Percentiles rank a stretch among this genome's conserved stretches.
These are phyloP conservation scores for Purpureocillium takamizusanense DNA, from an alignment of 2,329 filamentous ascomycete species.

Conservation along the genomic window DNA sequence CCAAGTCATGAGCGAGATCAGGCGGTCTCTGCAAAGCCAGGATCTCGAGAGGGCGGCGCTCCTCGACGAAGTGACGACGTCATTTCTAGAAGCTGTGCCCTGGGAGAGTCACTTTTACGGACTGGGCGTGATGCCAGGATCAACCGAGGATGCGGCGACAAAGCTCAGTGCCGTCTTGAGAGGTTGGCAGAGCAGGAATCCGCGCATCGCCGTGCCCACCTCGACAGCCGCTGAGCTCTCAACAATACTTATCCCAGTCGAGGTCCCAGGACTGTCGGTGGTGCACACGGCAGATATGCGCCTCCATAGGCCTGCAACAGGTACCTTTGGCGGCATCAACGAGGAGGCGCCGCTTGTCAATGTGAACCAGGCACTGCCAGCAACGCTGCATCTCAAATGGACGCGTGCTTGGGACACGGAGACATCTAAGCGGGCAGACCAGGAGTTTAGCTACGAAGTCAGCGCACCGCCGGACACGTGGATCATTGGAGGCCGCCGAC, in stretches of 20 bases:
- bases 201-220: slow-evolving; percentile 16
- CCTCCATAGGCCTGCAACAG: slow-evolving; percentile 30
- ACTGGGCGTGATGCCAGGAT: slow-evolving; percentile 31
- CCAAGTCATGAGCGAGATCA: slow-evolving; percentile 34
- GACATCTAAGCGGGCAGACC: slow-evolving; percentile 29
- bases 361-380: slow-evolving; percentile 56
- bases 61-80: slow-evolving; percentile 40
- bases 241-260: slow-evolving; percentile 81
- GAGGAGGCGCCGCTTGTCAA: slow-evolving; percentile 36
- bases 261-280: slow-evolving; percentile 74
- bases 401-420: slow-evolving; percentile 53
- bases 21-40: slow-evolving; percentile 32
- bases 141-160: slow-evolving; percentile 19
- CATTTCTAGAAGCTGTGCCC: slow-evolving; percentile 31
- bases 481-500: slow-evolving; percentile 75
- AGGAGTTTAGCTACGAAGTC: slow-evolving; percentile 80
- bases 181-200: slow-evolving; percentile 21
- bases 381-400: slow-evolving; percentile 53
- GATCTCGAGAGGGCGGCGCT: slow-evolving; percentile 49
- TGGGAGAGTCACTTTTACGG: slow-evolving; percentile 44
- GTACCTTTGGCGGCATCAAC: slow-evolving; percentile 17
- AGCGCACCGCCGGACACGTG: slow-evolving; percentile 65
- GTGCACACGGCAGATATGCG: slow-evolving; percentile 70
- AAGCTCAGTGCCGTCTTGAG: slow-evolving; percentile 19
- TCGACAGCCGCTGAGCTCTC: slow-evolving; percentile 25